These are phyloP conservation scores for Magnolia kwangsiensis DNA, from an alignment of 164 flowering plant species.

Conservation along the genomic window DNA sequence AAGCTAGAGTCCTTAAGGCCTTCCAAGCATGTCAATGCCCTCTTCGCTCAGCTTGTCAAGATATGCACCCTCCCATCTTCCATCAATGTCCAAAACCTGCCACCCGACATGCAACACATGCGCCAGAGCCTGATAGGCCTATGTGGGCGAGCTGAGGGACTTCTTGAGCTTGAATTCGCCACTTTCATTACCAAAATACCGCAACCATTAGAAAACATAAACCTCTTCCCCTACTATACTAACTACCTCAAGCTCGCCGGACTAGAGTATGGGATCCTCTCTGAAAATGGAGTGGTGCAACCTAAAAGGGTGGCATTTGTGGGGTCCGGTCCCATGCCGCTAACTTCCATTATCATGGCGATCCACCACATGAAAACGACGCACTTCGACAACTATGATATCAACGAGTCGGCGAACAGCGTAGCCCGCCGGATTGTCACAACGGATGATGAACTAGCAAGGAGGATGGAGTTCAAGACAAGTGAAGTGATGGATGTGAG, in stretches of 20 bases:
- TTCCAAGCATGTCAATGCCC: slow-evolving; percentile 40
- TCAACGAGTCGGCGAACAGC: slow-evolving; percentile 26
- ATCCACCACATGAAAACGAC: slow-evolving; percentile 41
- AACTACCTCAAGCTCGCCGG: slow-evolving; percentile 49
- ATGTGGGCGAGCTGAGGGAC: slow-evolving; percentile 49
- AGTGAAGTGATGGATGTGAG: slow-evolving; percentile 38
- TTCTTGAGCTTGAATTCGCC: slow-evolving; percentile 46
- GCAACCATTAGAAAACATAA: slow-evolving; percentile 37
- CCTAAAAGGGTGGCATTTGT: slow-evolving; percentile 57
- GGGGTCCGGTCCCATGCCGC: slow-evolving; percentile 77
- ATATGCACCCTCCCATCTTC: slow-evolving; percentile 38
- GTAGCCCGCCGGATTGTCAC: slow-evolving; percentile 26
- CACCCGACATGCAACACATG: slow-evolving; percentile 29
- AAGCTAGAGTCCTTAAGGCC: slow-evolving; percentile 46
- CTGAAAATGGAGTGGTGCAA: slow-evolving; percentile 21
- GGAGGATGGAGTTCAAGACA: slow-evolving; percentile 48
- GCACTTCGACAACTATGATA: slow-evolving; percentile 40
- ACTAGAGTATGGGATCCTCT: slow-evolving; percentile 35
- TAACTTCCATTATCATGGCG: slow-evolving; percentile 53
- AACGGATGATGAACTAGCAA: slow-evolving; percentile 38
- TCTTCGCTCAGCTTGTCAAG: slow-evolving; percentile 44
- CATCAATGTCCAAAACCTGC: slow-evolving; percentile 26
- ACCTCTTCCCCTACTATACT: slow-evolving; percentile 48
- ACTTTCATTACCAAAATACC: slow-evolving; percentile 22
- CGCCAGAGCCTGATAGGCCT: slow-evolving; percentile 37